Percentiles rank a stretch among this genome's conserved stretches.
These are phyloP conservation scores for Leishmania amazonensis DNA, from an alignment of 208 protist species.

Conservation along the genomic window DNA sequence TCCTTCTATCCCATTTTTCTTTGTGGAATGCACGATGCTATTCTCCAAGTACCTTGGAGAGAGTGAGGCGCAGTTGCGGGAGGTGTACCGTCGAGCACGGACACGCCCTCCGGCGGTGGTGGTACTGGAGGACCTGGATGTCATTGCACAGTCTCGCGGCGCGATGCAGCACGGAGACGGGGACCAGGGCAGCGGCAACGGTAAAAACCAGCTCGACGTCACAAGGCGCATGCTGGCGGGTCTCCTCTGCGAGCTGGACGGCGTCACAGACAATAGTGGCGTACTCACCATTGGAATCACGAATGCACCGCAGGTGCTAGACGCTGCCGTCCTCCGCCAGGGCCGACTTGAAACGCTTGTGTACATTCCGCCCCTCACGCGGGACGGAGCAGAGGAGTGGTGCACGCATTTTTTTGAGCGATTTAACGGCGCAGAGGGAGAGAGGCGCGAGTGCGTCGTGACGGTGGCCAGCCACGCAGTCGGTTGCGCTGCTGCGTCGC, in stretches of 20 bases:
- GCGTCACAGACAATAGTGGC: slow-evolving; percentile 85
- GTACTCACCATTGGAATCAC: slow-evolving; percentile 93
- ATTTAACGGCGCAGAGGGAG: slow-evolving; percentile 35
- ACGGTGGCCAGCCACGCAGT: slow-evolving; percentile 41
- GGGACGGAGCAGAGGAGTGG: slow-evolving; percentile 51
- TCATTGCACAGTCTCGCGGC: slow-evolving; percentile 72
- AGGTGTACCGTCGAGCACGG: slow-evolving; percentile 73
- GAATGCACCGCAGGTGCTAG: slow-evolving; percentile 79
- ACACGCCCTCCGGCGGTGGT: slow-evolving; percentile 72
- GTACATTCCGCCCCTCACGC: slow-evolving; percentile 60
- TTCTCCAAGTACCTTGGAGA: slow-evolving; percentile 92
- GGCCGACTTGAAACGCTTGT: slow-evolving; percentile 91
- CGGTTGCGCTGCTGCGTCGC: slow-evolving; percentile 50
- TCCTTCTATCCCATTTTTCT: slow-evolving; percentile 51
- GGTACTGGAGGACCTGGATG: slow-evolving; percentile 86
- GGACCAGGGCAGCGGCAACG: slow-evolving; percentile 12
- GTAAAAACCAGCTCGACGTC: slow-evolving; percentile 48
- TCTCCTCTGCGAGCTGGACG: slow-evolving; percentile 98
- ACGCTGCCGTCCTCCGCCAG: slow-evolving; percentile 96
- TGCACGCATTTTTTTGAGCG: slow-evolving; percentile 52
- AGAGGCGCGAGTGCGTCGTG: slow-evolving; percentile 6
- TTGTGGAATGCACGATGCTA: slow-evolving; percentile 74
- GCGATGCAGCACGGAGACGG: slow-evolving; percentile 23
- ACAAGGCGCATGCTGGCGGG: slow-evolving; percentile 92
- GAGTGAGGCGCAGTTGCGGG: slow-evolving; percentile 84